Evolutionary conservation across 129 eudicot genomes (phyloP).

Genomic region (Tanacetum coccineum): DNA sequence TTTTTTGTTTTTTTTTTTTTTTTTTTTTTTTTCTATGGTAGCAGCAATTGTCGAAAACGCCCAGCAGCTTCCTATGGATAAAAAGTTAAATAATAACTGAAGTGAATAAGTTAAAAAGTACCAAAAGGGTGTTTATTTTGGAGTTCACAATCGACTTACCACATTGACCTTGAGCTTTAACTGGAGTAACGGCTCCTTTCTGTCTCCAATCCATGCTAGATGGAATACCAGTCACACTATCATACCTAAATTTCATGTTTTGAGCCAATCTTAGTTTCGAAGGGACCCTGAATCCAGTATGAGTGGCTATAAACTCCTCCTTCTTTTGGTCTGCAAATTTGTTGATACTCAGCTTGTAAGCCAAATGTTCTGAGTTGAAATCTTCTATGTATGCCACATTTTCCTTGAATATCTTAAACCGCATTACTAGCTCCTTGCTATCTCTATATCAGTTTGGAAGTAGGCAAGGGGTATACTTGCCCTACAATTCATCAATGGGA

Average conservation of each 20-base stretch:
- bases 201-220: slow-evolving; percentile 24
- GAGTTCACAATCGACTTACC: slow-evolving; percentile 1
- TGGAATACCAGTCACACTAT: slow-evolving; percentile 36
- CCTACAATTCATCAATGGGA: no score
- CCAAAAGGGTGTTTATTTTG: neutral
- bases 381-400: slow-evolving; percentile 24
- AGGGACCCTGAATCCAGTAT: slow-evolving; percentile 19
- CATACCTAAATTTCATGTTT: slow-evolving; percentile 31
- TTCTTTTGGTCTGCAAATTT: slow-evolving; percentile 24
- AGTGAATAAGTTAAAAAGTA: neutral
- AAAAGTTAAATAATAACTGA: neutral
- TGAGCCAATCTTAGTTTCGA: neutral
- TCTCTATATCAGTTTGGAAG: no score
- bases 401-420: slow-evolving; percentile 17
- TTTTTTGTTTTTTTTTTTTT: no score
- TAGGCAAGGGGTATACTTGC: no score
- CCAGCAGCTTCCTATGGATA: slow-evolving; percentile 42
- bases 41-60: slow-evolving; percentile 40
- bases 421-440: slow-evolving; percentile 2
- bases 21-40: no score
- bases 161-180: slow-evolving; percentile 21
- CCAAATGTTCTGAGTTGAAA: neutral
- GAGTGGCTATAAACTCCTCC: slow-evolving; percentile 25
- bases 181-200: slow-evolving; percentile 27
- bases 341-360: slow-evolving; percentile 21